phyloP scores from a whole-genome alignment of 2,329 filamentous ascomycete species.

The Fusarium nanum region DNA sequence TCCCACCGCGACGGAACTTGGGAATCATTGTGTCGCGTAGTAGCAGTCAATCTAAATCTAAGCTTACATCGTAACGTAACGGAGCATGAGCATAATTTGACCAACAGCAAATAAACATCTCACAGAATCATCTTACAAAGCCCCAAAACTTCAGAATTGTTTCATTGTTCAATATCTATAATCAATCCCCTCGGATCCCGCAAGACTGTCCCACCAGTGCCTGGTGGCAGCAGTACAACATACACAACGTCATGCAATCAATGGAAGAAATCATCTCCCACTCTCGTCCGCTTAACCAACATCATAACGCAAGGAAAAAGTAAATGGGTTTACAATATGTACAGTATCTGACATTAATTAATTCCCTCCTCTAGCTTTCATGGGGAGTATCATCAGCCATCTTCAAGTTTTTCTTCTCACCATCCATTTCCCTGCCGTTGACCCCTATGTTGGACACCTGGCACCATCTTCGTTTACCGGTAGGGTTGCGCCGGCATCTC shows the following conservation, averaged over 20 bases:
- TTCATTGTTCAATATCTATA: slow-evolving; percentile 14
- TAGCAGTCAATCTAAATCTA: not conserved
- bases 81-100: not conserved
- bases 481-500: slow-evolving; percentile 58
- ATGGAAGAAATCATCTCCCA: slow-evolving; percentile 15
- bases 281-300: slow-evolving; percentile 31
- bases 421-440: slow-evolving; percentile 12
- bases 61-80: not conserved
- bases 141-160: not conserved
- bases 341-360: slow-evolving; percentile 49
- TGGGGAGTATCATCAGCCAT: slow-evolving; percentile 30
- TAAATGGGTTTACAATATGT: slow-evolving; percentile 45
- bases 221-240: slow-evolving; percentile 16
- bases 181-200: slow-evolving; percentile 18
- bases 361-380: slow-evolving; percentile 25
- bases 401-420: slow-evolving; percentile 27
- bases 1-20: not conserved
- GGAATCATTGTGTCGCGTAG: not conserved
- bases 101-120: not conserved
- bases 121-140: not conserved
- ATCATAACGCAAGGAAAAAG: slow-evolving; percentile 39
- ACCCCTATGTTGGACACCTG: not conserved
- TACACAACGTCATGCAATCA: slow-evolving; percentile 20
- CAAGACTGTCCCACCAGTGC: slow-evolving; percentile 9
- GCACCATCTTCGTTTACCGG: slow-evolving; percentile 43